phyloP scores from a whole-genome alignment of 1,139 yeast genomes.

The Suhomyces ambrosiae region DNA sequence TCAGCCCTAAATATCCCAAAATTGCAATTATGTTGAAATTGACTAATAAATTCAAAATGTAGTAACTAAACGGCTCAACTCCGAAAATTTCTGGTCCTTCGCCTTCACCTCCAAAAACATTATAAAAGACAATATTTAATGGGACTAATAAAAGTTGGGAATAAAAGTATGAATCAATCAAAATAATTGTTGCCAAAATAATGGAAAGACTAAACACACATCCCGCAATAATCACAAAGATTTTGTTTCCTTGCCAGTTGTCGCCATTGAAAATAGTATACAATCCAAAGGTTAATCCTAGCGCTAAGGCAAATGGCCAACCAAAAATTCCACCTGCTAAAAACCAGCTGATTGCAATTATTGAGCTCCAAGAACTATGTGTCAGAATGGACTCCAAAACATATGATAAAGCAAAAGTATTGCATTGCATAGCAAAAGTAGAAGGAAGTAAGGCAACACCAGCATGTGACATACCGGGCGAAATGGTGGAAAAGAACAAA shows the following conservation, averaged over 20 bases:
- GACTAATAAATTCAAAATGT: conserved; percentile 64
- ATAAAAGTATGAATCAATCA: conserved; percentile 68
- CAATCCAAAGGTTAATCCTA: conserved; percentile 61
- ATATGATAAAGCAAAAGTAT: conserved; percentile 54
- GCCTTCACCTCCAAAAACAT: conserved; percentile 72
- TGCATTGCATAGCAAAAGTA: conserved; percentile 75
- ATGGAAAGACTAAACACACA: conserved; percentile 24
- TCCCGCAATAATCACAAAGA: conserved; percentile 19
- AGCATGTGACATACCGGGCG: conserved; percentile 82
- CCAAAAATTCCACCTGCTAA: conserved; percentile 77
- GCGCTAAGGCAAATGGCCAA: conserved; percentile 84
- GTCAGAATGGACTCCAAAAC: conserved; percentile 28
- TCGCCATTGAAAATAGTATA: conserved; percentile 24
- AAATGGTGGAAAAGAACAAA: conserved; percentile 45
- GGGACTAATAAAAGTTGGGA: conserved; percentile 70
- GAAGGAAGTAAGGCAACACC: conserved; percentile 85
- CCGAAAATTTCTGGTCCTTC: conserved; percentile 93
- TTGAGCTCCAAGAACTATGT: conserved; percentile 15
- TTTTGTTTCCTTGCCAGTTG: conserved; percentile 10
- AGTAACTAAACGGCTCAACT: conserved; percentile 79
- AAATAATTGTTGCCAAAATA: conserved; percentile 37
- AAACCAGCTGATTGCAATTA: conserved; percentile 50
- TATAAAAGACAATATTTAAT: conserved; percentile 77
- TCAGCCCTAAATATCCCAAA: conserved; percentile 46
- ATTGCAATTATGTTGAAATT: conserved; percentile 67